A percentile compares a stretch with the other conserved stretches of the same genome.
Conservation (phyloP, 345 rosid species). For the Linum lewisii region DNA sequence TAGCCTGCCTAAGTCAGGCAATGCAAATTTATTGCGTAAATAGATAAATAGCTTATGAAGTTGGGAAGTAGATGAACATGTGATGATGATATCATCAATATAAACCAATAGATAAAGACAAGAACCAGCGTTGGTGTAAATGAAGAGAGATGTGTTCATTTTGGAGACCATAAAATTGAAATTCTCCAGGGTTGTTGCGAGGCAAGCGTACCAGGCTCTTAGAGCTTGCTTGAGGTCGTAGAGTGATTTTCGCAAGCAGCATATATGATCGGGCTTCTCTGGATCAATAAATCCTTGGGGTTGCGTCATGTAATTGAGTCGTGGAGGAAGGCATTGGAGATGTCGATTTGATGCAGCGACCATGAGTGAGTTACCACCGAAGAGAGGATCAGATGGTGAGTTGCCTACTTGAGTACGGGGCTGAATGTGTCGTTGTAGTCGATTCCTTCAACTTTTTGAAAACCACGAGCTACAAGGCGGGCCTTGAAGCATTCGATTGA, state of each 20-base stretch:
- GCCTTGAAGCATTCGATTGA: background rate
- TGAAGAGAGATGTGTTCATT: background rate
- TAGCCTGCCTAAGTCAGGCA: background rate
- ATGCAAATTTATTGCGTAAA: background rate
- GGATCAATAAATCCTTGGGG: background rate
- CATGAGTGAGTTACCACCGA: background rate
- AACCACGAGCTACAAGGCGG: background rate
- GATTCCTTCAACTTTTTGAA: background rate
- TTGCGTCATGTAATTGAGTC: background rate
- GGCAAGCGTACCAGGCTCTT: background rate
- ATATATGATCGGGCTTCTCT: background rate
- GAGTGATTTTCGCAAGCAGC: background rate
- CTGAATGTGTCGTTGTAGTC: background rate
- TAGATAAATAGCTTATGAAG: background rate
- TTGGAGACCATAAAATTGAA: background rate
- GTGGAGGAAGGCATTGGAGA: background rate
- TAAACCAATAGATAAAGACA: background rate
- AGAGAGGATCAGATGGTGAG: background rate
- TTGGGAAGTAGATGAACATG: too few relatives aligned
- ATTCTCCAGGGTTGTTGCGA: background rate
- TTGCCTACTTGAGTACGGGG: background rate
- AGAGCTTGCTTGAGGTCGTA: background rate
- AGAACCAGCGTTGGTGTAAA: background rate
- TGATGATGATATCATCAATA: constrained; percentile 1
- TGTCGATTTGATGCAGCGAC: background rate